Evolutionary conservation across 179 eudicot genomes (phyloP), one percentile per base, ranked within the genome.

Genomic region (Heliamphora pulchella): DNA sequence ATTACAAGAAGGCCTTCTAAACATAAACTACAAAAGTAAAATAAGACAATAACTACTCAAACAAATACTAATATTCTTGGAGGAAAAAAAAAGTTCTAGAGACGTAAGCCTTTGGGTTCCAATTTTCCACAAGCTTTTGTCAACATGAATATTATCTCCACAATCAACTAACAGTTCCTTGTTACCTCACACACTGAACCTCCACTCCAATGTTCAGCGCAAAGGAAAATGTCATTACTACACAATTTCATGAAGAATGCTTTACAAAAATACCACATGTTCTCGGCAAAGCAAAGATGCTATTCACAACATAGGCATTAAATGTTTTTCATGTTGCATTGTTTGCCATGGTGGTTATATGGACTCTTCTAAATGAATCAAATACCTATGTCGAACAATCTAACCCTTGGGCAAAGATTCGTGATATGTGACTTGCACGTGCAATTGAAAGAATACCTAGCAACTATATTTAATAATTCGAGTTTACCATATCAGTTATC

Each of bases 111-210:
- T 71, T 41, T 47, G 3, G 55, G 31, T 50, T 71, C 59, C 75
- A 48, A 6, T 71, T 71, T 48, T 58, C 75, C 22, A 18, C 58
- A 22, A 57, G 62, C 65, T 75, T 41, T 65, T 11, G 15, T 57
- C 31, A 15, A 75, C 46, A 17, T 75, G 46, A 57, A 75, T 22
- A 50, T 55, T 54, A 75, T 22, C 22, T 39, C 78, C 57, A 75
- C 50, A 11, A 31, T 41, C 31, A 2, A 57, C 50, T 17, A 6
- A 75, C 17, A 71, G 50, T 71, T 50, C 75, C 75, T n/a, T 31
- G 54, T 18, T 20, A 50, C 22, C 31, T 70, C 74, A 74, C 7
- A 31, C 10, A 31, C 47, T 14, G 18, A 72, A 39, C 63, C 18
- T 75, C 78, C 67, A 43, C 51, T 58, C 66, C 48, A 55, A 57